Percentiles rank a stretch among this genome's conserved stretches.
phyloP scores from a whole-genome alignment of 768 basidiomycete genomes.

The Mycena albidolilacea region DNA sequence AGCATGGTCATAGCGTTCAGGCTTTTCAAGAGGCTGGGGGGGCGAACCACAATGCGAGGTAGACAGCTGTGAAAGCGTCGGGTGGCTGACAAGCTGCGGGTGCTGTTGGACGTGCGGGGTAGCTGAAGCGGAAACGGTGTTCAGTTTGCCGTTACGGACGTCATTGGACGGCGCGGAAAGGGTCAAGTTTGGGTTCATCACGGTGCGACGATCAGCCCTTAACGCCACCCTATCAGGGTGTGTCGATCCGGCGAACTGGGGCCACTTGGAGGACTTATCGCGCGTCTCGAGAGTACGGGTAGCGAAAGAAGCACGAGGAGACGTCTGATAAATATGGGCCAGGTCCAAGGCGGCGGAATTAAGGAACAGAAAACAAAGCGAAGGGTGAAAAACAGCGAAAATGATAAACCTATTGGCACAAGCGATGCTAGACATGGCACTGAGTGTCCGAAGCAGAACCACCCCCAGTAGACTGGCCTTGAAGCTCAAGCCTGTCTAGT shows the following conservation, averaged over 20 bases:
- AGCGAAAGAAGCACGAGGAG: conserved; percentile 73
- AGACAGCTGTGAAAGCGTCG: conserved; percentile 58
- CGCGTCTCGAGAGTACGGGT: conserved; percentile 69
- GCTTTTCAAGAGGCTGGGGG: conserved; percentile 72
- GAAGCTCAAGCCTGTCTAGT: conserved; percentile 82
- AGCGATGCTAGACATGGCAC: conserved; percentile 62
- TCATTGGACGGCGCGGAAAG: conserved; percentile 72
- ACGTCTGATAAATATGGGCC: conserved; percentile 89
- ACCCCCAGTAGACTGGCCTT: conserved; percentile 63
- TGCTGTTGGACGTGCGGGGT: conserved; percentile 78
- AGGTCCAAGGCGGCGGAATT: conserved; percentile 93
- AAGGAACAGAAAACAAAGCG: conserved; percentile 71
- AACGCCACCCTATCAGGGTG: conserved; percentile 63
- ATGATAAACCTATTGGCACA: conserved; percentile 77
- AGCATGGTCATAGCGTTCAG: conserved; percentile 72
- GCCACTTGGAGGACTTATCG: conserved; percentile 93
- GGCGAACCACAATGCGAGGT: conserved; percentile 84
- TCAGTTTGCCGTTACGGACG: conserved; percentile 57
- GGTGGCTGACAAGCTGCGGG: conserved; percentile 60
- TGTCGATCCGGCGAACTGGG: conserved; percentile 85
- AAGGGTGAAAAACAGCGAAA: conserved; percentile 63
- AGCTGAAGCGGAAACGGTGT: conserved; percentile 69
- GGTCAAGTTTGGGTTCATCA: conserved; percentile 81
- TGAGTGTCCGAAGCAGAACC: conserved; percentile 42
- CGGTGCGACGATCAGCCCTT: conserved; percentile 76